phyloP scores from a whole-genome alignment of 306 rosid species.

The Rubus idaeus region DNA sequence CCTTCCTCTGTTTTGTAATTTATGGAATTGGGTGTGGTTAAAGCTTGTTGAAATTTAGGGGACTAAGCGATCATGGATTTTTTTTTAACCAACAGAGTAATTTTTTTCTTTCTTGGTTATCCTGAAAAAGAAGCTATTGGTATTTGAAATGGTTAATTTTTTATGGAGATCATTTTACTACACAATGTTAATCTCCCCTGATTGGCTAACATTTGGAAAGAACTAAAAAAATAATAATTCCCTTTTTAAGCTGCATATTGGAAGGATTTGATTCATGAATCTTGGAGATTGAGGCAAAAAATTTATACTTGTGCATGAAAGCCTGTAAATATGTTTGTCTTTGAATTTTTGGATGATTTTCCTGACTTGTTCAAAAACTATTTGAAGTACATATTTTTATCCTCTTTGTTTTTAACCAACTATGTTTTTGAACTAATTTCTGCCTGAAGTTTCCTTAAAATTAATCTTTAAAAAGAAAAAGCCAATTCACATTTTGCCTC shows the following conservation, averaged over 20 bases:
- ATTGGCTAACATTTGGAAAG: slow-evolving; percentile 1
- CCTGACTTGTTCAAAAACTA: too few species aligned
- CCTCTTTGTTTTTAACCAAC: too few species aligned
- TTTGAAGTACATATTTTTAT: too few species aligned
- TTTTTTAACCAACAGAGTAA: not conserved
- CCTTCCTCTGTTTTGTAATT: not conserved
- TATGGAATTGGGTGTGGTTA: too few species aligned
- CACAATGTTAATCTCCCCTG: not conserved
- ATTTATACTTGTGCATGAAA: not conserved
- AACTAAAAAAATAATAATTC: not conserved
- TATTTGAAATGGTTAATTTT: not conserved
- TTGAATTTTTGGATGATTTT: too few species aligned
- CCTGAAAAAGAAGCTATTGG: not conserved
- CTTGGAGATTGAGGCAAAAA: too few species aligned
- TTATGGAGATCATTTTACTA: not conserved
- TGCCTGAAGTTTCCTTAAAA: not conserved
- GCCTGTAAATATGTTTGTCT: too few species aligned
- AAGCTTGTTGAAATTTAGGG: too few species aligned
- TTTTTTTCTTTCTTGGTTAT: not conserved
- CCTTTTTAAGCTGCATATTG: not conserved
- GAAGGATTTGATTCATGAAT: too few species aligned
- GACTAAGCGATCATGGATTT: too few species aligned
- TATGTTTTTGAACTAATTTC: too few species aligned
- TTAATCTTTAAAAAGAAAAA: not conserved
- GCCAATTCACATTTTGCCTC: not conserved